A percentile compares a stretch with the other conserved stretches of the same genome.
These are phyloP conservation scores for Serendipita indica DNA, from an alignment of 768 basidiomycete species.

Conservation along the genomic window DNA sequence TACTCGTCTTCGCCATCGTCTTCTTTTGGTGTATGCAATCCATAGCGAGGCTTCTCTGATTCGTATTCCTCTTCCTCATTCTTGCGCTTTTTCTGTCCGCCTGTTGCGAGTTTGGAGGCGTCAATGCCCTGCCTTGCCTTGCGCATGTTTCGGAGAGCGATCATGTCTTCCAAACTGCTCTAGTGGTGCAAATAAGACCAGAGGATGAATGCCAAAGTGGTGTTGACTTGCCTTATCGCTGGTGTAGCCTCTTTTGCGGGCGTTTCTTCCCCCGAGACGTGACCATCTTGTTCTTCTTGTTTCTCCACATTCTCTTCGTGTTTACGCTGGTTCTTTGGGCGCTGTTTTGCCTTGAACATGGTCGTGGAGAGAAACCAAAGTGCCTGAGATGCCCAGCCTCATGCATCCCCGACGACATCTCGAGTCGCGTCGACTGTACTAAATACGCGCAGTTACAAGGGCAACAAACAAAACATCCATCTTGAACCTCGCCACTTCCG, in stretches of 20 bases:
- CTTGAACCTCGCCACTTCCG: no score
- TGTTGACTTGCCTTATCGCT: not conserved
- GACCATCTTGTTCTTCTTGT: constrained; percentile 15
- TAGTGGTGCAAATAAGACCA: not conserved
- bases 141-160: constrained; percentile 67
- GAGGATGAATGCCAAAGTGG: not conserved
- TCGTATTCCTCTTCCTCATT: constrained; percentile 34
- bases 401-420: no score
- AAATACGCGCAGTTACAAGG: not conserved
- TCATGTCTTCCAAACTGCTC: constrained; percentile 59
- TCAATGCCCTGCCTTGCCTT: constrained; percentile 73
- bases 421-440: not conserved
- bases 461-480: no score
- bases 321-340: constrained; percentile 9
- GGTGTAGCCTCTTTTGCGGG: not conserved
- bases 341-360: constrained; percentile 5
- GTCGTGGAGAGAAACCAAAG: no score
- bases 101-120: constrained; percentile 65
- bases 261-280: constrained; percentile 16
- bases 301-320: constrained; percentile 1
- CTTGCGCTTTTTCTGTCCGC: constrained; percentile 56
- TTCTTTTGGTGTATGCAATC: constrained; percentile 33
- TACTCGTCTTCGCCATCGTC: constrained; percentile 44
- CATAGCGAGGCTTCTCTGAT: constrained; percentile 33
- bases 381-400: no score